Evolutionary conservation across 352 stramenopile genomes (phyloP), one percentile per base, ranked within the genome.

Genomic region (Pythium phragmiticola): DNA sequence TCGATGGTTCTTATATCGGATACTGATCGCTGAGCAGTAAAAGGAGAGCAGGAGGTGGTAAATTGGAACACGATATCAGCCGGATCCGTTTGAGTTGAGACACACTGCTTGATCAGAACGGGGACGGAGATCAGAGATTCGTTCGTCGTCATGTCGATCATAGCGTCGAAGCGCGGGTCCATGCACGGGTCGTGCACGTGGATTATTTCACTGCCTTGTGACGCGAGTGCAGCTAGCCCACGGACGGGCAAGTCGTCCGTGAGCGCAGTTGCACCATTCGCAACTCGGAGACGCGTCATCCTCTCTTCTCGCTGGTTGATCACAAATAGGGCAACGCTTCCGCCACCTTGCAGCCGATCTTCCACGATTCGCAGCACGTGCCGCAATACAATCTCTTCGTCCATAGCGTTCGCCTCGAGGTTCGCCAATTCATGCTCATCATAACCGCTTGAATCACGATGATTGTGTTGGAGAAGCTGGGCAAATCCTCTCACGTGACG

Each of bases 181-280:
- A 7, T 33, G 1, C 17, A 41, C 13, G 23, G 45, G 4, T 66
- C 50, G 2, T 34, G 23, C 23, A 52, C 47, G 17, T 37, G 36
- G 19, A 45, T 28, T 34, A 4, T 19, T 39, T 16, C 14, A 0
- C 37, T 13, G 12, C 2, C 26, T 49, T n/a, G 19, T 33, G 59
- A 36, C n/a, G 50, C 17, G 6, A 37, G 23, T n/a, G 49, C 59
- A 23, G 50, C 50, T 7, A 66, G 39, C 7, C 59, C 59, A 47
- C 42, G 8, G 1, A 66, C n/a, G 3, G 56, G 56, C 8, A 55
- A 42, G 33, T 30, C 11, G 7, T 13, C 14, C 5, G 13, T 36
- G 19, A 47, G 13, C 2, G 13, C 30, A 12, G 43, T 14, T 2
- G 37, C 11, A 23, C 14, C 30, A 3, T 11, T 14, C 12, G 16